These are phyloP conservation scores for Xylaria sp. DNA, from an alignment of 2,329 filamentous ascomycete species.

Conservation along the genomic window DNA sequence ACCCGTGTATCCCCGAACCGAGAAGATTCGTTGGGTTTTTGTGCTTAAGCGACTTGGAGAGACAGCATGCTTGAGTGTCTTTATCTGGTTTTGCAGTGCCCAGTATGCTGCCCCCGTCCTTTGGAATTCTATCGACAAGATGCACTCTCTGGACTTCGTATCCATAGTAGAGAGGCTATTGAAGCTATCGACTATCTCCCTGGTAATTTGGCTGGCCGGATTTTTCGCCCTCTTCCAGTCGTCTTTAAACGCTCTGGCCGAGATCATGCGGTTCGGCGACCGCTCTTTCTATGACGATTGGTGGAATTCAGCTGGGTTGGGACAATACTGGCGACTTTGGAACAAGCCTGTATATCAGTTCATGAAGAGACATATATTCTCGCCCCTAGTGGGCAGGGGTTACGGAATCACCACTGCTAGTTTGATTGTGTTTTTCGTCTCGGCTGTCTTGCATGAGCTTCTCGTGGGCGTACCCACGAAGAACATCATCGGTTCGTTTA, in stretches of 20 bases:
- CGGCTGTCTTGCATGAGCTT: conserved; percentile 89
- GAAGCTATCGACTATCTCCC: conserved; percentile 93
- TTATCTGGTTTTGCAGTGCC: conserved; percentile 94
- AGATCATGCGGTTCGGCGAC: conserved; percentile 90
- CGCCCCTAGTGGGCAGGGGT: conserved; percentile 85
- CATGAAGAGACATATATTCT: conserved; percentile 94
- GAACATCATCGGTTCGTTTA: conserved; percentile 81
- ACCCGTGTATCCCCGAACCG: conserved; percentile 90
- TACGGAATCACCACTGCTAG: conserved; percentile 78
- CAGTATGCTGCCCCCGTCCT: conserved; percentile 95
- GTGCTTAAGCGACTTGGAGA: conserved; percentile 86
- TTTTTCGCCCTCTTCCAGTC: conserved; percentile 98
- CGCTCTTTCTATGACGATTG: conserved; percentile 96
- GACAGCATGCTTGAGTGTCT: conserved; percentile 79
- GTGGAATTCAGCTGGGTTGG: conserved; percentile 93
- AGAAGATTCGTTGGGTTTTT: conserved; percentile 85
- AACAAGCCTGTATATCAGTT: conserved; percentile 98
- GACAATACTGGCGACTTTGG: conserved; percentile 94
- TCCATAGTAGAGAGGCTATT: conserved; percentile 90
- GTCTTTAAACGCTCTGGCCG: conserved; percentile 88
- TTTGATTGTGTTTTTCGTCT: conserved; percentile 86
- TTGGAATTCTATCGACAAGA: conserved; percentile 88
- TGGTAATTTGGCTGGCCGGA: conserved; percentile 96
- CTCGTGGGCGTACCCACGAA: conserved; percentile 95
- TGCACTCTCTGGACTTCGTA: conserved; percentile 80